Conservation (phyloP, 2,329 filamentous ascomycete species). For the Talaromyces sp. region DNA sequence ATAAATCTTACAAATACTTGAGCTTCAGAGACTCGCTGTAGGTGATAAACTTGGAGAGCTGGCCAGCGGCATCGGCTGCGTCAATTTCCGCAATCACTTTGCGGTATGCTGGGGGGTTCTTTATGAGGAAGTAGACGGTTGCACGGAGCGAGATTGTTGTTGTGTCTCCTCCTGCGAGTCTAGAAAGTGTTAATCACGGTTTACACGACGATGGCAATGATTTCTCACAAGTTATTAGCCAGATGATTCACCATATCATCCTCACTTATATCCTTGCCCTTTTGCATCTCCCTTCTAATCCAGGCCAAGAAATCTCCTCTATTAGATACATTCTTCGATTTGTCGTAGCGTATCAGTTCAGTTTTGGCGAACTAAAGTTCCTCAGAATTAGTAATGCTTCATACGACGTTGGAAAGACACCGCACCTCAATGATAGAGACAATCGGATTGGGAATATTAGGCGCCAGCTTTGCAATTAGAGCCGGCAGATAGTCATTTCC, state of each 20-base stretch:
- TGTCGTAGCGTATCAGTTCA: neutral
- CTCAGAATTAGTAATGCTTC: neutral
- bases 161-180: neutral
- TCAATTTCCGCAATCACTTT: neutral
- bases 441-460: neutral
- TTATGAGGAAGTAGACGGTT: neutral
- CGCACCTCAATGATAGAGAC: neutral
- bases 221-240: neutral
- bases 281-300: neutral
- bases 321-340: neutral
- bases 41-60: neutral
- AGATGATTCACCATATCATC: neutral
- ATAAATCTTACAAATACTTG: neutral
- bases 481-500: neutral
- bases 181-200: neutral
- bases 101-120: neutral
- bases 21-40: neutral
- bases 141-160: neutral
- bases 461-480: neutral
- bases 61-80: neutral
- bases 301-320: neutral
- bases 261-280: neutral
- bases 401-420: neutral
- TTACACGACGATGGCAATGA: neutral
- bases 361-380: neutral